phyloP scores from a whole-genome alignment of 192 early-diverging fungal species.

The Backusella tarrabulga region DNA sequence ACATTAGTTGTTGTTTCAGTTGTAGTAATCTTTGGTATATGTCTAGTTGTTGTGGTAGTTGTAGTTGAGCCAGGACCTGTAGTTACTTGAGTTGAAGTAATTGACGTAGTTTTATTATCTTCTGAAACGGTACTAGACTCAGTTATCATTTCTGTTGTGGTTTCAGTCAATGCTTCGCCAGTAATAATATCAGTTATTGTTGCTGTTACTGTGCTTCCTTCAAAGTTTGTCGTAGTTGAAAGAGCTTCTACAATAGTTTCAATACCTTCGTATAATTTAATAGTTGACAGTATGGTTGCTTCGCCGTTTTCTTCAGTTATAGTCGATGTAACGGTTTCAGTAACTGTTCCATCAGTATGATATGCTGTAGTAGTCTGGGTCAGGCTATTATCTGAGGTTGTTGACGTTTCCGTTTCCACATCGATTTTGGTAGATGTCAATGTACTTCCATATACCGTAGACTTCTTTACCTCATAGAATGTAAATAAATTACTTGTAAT shows the following conservation, averaged over 20 bases:
- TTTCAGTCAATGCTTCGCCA: background rate
- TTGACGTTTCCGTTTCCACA: background rate
- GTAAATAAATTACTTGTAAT: background rate
- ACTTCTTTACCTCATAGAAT: background rate
- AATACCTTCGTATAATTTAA: background rate
- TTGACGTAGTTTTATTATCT: background rate
- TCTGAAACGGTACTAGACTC: background rate
- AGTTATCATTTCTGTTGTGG: background rate
- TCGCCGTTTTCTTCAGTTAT: background rate
- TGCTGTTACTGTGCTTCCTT: background rate
- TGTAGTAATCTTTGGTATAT: background rate
- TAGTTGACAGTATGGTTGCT: background rate
- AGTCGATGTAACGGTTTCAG: background rate
- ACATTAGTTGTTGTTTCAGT: background rate
- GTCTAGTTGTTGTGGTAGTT: background rate
- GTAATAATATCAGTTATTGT: background rate
- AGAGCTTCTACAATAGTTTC: background rate
- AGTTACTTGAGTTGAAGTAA: background rate
- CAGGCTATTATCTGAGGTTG: background rate
- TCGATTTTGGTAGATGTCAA: background rate
- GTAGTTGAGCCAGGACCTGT: background rate
- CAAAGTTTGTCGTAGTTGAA: background rate
- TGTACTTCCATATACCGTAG: background rate
- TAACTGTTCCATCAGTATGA: background rate
- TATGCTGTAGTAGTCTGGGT: background rate